These are phyloP conservation scores for Apiotrichum domesticum DNA, from an alignment of 1,284 basidiomycete species.

Conservation along the genomic window DNA sequence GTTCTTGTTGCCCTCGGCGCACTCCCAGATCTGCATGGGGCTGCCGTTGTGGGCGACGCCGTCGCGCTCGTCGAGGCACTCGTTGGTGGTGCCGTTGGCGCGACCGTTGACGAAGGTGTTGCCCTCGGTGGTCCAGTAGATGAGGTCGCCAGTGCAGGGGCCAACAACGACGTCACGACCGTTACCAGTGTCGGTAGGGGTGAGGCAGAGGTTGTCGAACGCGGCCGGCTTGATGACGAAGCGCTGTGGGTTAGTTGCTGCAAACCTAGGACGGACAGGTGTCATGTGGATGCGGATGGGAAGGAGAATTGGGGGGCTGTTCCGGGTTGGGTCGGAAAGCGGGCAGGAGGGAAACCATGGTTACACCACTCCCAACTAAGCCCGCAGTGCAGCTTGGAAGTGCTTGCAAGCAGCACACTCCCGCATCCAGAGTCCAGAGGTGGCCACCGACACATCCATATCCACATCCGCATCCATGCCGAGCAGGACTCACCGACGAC, in stretches of 20 bases:
- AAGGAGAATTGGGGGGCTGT: no score
- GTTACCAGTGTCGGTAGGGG: constrained; percentile 18
- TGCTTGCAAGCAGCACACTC: no score
- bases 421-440: no score
- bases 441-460: no score
- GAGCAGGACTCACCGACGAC: constrained; percentile 5
- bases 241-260: background rate
- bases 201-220: constrained; percentile 32
- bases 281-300: no score
- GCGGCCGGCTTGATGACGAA: constrained; percentile 28
- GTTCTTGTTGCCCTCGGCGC: constrained; percentile 31
- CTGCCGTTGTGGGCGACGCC: constrained; percentile 32
- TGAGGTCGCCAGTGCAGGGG: constrained; percentile 23
- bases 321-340: no score
- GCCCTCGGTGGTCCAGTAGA: constrained; percentile 19
- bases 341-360: no score
- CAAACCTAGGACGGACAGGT: no score
- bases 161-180: constrained; percentile 29
- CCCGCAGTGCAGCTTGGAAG: no score
- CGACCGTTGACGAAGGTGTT: constrained; percentile 24
- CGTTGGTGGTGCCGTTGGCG: constrained; percentile 20
- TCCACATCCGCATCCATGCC: no score
- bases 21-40: constrained; percentile 35
- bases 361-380: no score
- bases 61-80: constrained; percentile 22